Evolutionary conservation across 139 green algal species (phyloP), one percentile per base, ranked within the genome.

Genomic region (Picochlorum sp.): DNA sequence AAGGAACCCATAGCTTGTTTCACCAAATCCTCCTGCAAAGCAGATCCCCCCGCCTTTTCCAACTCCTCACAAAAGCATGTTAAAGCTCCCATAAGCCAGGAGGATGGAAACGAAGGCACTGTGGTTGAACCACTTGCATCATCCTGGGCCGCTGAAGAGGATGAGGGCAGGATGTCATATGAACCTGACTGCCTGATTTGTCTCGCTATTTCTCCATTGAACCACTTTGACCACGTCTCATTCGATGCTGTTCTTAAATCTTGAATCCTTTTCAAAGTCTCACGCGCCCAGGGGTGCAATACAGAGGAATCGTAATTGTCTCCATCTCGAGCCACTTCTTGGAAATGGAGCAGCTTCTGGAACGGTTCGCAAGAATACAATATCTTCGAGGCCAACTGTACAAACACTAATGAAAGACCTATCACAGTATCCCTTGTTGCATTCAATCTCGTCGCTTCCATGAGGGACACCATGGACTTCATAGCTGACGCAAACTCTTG

Each of bases 41-140:
- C 57, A 65, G 88, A 75, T 57, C 84, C 80, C 0, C 74, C 74
- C n/a, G 70, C 85, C n/a, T 78, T 67, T 44, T 89, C 74, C 5
- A 81, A 56, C 68, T 91, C 85, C 10, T 52, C 66, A 54, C 66
- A 78, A 24, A 71, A 69, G 6, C 59, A 49, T 54, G 90, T 76
- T 26, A 91, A 72, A 37, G 79, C 37, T 45, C 69, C 49, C 45
- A 94, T 54, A 30, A 73, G 62, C 3, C 76, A 58, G 1, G 81
- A 41, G 2, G 85, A 91, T 21, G 90, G 84, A 14, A 70, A 78
- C 1, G 76, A 80, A 1, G 90, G 90, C 68, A 96, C 80, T 11
- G 26, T 56, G 71, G 96, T 94, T 16, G 80, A 76, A 11, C 34
- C 34, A 41, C 34, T 41, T 41, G 34, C 34, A 13, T 41, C 34